Conservation (phyloP, 2,329 filamentous ascomycete species). For the Akanthomyces uredinophilus region DNA sequence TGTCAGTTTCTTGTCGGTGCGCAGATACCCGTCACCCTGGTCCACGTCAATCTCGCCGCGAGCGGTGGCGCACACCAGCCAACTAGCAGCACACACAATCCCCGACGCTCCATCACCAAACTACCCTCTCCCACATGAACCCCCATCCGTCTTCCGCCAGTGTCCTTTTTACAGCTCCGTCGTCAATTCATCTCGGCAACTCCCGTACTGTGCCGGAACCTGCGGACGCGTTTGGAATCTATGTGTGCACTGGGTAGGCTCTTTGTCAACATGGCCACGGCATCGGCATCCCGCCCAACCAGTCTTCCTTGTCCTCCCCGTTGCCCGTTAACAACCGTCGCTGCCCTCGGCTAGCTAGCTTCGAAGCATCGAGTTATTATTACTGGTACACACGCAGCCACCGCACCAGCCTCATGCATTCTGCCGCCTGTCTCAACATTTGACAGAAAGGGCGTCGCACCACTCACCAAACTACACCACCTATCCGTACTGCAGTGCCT, state of each 20-base stretch:
- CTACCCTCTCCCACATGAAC: too few species aligned
- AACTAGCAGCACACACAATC: neutral
- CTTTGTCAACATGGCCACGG: neutral
- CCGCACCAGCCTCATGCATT: slow-evolving; percentile 1
- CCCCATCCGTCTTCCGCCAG: too few species aligned
- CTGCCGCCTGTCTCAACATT: slow-evolving; percentile 1
- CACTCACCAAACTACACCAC: neutral
- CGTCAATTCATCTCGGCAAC: too few species aligned
- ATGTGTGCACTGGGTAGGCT: too few species aligned
- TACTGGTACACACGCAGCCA: neutral
- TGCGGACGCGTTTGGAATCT: too few species aligned
- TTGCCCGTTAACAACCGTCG: neutral
- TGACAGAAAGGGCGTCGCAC: neutral
- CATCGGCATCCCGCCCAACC: neutral
- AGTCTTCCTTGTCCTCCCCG: neutral
- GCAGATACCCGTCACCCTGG: neutral
- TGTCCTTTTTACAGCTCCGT: too few species aligned
- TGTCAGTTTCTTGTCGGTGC: neutral
- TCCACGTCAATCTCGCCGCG: neutral
- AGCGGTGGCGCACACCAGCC: neutral
- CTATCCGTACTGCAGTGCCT: neutral
- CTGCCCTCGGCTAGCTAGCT: neutral
- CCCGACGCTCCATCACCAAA: neutral
- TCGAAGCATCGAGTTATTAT: neutral
- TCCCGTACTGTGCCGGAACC: too few species aligned